Percentiles rank a stretch among this genome's conserved stretches.
phyloP scores from a whole-genome alignment of 352 stramenopile species.

The Phytopythium chamaehyphon region DNA sequence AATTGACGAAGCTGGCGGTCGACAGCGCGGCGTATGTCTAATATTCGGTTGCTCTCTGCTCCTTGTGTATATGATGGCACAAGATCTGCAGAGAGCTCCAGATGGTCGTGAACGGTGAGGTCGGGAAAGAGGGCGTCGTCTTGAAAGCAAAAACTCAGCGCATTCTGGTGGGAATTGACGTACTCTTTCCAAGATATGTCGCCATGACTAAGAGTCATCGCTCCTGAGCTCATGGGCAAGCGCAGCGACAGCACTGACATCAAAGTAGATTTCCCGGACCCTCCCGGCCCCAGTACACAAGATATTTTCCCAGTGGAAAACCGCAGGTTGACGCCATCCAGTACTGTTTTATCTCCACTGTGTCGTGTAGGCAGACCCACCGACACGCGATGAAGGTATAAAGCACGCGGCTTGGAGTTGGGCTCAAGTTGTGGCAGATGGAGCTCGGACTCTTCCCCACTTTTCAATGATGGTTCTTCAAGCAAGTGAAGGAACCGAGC shows the following conservation, averaged over 20 bases:
- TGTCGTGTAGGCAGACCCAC: background rate
- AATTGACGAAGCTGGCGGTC: slow-evolving; percentile 25
- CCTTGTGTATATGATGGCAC: slow-evolving; percentile 9
- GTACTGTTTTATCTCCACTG: slow-evolving; percentile 2
- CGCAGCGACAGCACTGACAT: slow-evolving; percentile 11
- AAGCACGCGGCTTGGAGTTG: background rate
- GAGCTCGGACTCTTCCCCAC: background rate
- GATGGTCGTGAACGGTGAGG: slow-evolving; percentile 63
- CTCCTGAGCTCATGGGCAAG: slow-evolving; percentile 30
- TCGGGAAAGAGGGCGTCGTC: slow-evolving; percentile 66
- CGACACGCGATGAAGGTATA: slow-evolving; percentile 13
- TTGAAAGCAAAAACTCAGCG: slow-evolving; percentile 61
- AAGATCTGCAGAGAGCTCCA: slow-evolving; percentile 45
- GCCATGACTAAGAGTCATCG: slow-evolving; percentile 29
- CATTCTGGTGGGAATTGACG: slow-evolving; percentile 29
- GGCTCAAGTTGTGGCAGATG: background rate
- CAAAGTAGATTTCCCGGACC: slow-evolving; percentile 12
- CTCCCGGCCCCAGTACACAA: slow-evolving; percentile 4
- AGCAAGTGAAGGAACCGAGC: slow-evolving; percentile 2
- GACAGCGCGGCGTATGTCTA: slow-evolving; percentile 14
- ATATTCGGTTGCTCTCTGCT: background rate
- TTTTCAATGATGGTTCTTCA: background rate
- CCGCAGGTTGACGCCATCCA: slow-evolving; percentile 13
- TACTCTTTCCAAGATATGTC: slow-evolving; percentile 48
- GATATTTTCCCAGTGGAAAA: slow-evolving; percentile 9